phyloP scores from a whole-genome alignment of 1,284 basidiomycete species.

The Heterobasidion occidentale region DNA sequence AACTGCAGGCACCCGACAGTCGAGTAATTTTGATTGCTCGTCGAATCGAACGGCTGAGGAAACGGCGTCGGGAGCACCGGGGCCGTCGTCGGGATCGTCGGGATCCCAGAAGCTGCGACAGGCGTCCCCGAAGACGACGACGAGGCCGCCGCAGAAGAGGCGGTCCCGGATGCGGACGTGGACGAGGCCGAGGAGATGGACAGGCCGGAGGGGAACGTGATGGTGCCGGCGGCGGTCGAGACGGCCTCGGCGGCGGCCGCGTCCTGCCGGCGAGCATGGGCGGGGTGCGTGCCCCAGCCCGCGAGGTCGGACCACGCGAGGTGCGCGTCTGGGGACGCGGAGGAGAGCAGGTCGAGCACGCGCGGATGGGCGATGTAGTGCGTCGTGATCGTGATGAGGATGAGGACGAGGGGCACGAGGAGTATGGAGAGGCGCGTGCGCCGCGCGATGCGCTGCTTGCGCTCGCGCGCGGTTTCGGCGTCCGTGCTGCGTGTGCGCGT shows the following conservation, averaged over 20 bases:
- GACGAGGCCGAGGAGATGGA: slow-evolving; percentile 7
- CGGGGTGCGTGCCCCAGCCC: not conserved
- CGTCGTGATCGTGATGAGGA: slow-evolving; percentile 45
- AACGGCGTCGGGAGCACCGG: slow-evolving; percentile 61
- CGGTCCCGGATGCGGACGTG: too few species aligned
- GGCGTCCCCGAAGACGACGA: slow-evolving; percentile 8
- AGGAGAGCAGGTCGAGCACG: slow-evolving; percentile 34
- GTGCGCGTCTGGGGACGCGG: slow-evolving; percentile 1
- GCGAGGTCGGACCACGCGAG: slow-evolving; percentile 7
- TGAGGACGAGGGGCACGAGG: slow-evolving; percentile 43
- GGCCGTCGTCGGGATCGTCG: slow-evolving; percentile 23
- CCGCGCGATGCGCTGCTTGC: slow-evolving; percentile 34
- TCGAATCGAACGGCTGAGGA: slow-evolving; percentile 67
- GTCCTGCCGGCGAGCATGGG: slow-evolving; percentile 5
- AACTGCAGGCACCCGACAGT: slow-evolving; percentile 56
- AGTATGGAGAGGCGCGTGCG: slow-evolving; percentile 42
- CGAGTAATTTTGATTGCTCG: slow-evolving; percentile 56
- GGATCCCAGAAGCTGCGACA: slow-evolving; percentile 12
- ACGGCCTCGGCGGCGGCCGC: too few species aligned
- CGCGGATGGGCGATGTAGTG: slow-evolving; percentile 40
- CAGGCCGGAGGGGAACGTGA: slow-evolving; percentile 7
- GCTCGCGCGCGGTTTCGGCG: slow-evolving; percentile 1
- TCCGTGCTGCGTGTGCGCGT: not conserved
- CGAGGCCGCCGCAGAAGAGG: slow-evolving; percentile 9
- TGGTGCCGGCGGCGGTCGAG: not conserved